Evolutionary conservation across 192 early-diverging fungal species (phyloP), one percentile per base, ranked within the genome.

Genomic region (Linnemannia schmuckeri): DNA sequence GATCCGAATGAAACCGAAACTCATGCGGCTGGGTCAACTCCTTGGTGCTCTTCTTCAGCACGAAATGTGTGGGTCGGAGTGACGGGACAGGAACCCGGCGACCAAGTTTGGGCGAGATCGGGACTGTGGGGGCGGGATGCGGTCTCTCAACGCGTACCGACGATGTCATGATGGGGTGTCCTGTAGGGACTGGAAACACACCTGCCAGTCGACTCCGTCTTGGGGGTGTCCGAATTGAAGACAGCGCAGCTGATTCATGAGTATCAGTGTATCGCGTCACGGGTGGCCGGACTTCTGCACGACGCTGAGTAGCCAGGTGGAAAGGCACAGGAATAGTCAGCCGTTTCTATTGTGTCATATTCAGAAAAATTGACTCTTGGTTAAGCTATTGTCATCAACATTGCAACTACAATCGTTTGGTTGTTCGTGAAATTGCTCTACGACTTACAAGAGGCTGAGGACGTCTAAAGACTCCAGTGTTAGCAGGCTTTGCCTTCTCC

Each of bases 1-100:
- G 42, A 20, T 92, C 92, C 0, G 91, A 89, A 40, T 89, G 82
- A 63, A 93, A 88, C 24, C 85, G 83, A 76, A 85, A 85, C 33
- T 75, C 83, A 0, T 72, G 66, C 10, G 83, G 83, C 44, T 79
- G 77, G 7, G 83, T 85, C 54, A 85, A 37, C 42, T 85, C 78
- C 12, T 85, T 85, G 49, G 83, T 85, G 49, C 83, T 85, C 78
- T 85, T 85, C 35, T 76, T 79, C 15, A 78, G 33, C 30, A 85
- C 38, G 38, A 85, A 85, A 17, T 66, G 83, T 17, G 66, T 35
- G 24, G 83, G 83, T 22, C 47, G 40, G 3, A 85, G 73, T 30
- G 77, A 46, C 13, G 44, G 47, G 12, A 85, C 68, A 63, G 37
- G 77, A 20, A 57, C 74, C 13, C 52, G 83, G 1, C 69, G 77